phyloP scores from a whole-genome alignment of 2,329 filamentous ascomycete genomes.

The Cadophora sp. region DNA sequence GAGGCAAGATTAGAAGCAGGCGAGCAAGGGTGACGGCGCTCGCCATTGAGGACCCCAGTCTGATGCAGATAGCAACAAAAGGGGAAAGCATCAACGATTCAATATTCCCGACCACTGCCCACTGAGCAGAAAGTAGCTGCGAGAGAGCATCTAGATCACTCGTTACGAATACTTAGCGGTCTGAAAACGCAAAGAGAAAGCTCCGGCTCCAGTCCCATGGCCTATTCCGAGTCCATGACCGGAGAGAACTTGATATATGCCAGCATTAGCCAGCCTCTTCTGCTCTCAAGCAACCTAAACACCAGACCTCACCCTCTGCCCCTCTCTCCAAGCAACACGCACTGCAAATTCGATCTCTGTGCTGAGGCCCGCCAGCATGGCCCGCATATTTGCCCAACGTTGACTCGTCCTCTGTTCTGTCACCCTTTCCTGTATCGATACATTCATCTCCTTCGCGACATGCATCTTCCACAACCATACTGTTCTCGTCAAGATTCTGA shows the following conservation, averaged over 20 bases:
- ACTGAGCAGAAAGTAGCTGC: not conserved
- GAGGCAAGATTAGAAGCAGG: not conserved
- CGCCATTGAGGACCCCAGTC: not conserved
- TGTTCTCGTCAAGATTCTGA: not conserved
- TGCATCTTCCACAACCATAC: constrained; percentile 21
- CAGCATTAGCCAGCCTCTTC: constrained; percentile 26
- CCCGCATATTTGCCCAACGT: not conserved
- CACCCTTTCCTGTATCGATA: not conserved
- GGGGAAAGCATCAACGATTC: not conserved
- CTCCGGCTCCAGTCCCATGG: not conserved
- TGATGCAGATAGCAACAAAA: not conserved
- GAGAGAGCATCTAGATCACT: not conserved
- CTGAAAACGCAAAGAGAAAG: not conserved
- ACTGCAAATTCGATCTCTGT: constrained; percentile 63
- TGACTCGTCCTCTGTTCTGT: not conserved
- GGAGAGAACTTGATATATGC: not conserved
- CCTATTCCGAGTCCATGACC: not conserved
- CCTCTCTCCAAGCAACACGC: constrained; percentile 72
- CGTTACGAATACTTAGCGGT: not conserved
- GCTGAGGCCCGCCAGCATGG: constrained; percentile 21
- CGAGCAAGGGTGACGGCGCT: not conserved
- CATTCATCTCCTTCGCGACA: constrained; percentile 7
- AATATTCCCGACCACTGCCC: not conserved
- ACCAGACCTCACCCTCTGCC: constrained; percentile 68
- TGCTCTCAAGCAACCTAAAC: constrained; percentile 62